Conservation (phyloP, 2,329 filamentous ascomycete species). For the Fusarium cyanostomum region DNA sequence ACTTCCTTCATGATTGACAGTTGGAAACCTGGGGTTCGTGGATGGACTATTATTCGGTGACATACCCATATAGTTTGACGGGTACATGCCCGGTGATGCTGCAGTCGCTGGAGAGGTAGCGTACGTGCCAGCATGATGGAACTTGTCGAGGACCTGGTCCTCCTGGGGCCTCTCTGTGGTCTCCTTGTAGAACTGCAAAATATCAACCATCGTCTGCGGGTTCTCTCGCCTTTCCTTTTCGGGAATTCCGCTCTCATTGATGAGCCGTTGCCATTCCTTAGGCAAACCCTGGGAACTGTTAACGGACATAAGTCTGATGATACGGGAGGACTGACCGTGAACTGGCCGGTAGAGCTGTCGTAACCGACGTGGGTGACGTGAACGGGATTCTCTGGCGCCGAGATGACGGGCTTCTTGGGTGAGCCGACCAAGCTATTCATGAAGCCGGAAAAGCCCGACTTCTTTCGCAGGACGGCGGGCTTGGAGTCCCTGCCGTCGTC, state of each 20-base stretch:
- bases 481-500: constrained; percentile 77
- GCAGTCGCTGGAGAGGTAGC: constrained; percentile 54
- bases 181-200: constrained; percentile 97
- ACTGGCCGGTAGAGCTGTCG: constrained; percentile 94
- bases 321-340: constrained; percentile 73
- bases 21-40: constrained; percentile 84
- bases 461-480: constrained; percentile 75
- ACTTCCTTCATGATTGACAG: constrained; percentile 86
- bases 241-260: constrained; percentile 95
- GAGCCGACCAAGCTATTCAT: constrained; percentile 86
- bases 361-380: constrained; percentile 98
- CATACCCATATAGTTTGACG: constrained; percentile 65
- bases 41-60: constrained; percentile 78
- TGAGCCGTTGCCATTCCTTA: constrained; percentile 96
- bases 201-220: constrained; percentile 93
- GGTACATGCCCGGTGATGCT: constrained; percentile 64
- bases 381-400: constrained; percentile 96
- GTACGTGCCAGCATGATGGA: constrained; percentile 80
- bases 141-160: constrained; percentile 94
- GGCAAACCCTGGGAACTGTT: constrained; percentile 76
- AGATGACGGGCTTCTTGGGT: constrained; percentile 91
- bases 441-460: constrained; percentile 87
- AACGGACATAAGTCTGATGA: constrained; percentile 20
- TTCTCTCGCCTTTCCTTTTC: constrained; percentile 96
- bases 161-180: constrained; percentile 83